These are phyloP conservation scores for Xanthoceras sorbifolium DNA, from an alignment of 345 rosid genomes.

Conservation along the genomic window DNA sequence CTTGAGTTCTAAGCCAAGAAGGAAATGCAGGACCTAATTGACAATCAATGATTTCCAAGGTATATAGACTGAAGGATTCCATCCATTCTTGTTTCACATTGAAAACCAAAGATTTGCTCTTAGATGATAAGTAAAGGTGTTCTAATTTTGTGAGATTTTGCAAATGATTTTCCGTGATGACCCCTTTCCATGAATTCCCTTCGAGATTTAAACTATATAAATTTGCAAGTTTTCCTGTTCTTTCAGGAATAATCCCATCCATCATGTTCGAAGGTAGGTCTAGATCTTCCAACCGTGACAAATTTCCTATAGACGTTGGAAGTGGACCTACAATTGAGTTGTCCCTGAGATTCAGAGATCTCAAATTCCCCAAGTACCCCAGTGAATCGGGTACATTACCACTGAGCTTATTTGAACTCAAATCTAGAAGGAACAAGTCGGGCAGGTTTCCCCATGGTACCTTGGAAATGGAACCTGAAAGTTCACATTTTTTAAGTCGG, in stretches of 20 bases:
- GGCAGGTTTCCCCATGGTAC: neutral
- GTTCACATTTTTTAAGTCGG: neutral
- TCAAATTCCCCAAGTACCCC: conserved; percentile 12
- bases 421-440: conserved; percentile 1
- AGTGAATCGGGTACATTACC: conserved; percentile 21
- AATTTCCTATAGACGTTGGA: conserved; percentile 17
- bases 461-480: conserved; percentile 2
- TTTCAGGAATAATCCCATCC: conserved; percentile 6
- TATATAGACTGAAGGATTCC: conserved; percentile 17
- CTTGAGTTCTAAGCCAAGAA: no score
- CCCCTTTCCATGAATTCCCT: no score
- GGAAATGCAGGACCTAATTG: no score
- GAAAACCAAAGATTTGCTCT: conserved; percentile 8
- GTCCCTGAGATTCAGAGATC: neutral
- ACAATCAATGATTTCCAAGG: neutral
- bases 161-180: conserved; percentile 16
- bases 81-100: conserved; percentile 21
- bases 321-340: conserved; percentile 28
- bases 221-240: neutral
- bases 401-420: neutral
- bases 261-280: conserved; percentile 12
- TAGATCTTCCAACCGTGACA: no score
- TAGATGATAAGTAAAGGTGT: neutral
- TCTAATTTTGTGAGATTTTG: conserved; percentile 23
- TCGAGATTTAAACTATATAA: neutral